Evolutionary conservation across 768 basidiomycete species (phyloP).

Genomic region (Leccinum arenicola): DNA sequence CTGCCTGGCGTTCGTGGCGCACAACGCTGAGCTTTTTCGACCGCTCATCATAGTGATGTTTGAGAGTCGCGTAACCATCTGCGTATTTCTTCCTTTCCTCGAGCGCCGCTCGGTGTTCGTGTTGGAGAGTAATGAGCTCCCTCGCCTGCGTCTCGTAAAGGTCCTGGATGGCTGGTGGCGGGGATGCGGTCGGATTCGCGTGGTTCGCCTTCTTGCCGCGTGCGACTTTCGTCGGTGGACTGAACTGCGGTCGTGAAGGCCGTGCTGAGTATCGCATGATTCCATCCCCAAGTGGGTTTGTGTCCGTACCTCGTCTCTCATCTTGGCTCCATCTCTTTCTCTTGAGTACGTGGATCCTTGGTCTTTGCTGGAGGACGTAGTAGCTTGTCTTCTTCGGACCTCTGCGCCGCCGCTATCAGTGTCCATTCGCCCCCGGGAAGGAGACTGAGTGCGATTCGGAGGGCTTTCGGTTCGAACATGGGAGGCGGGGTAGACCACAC

Average conservation of each 20-base stretch:
- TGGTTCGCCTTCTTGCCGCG: neutral
- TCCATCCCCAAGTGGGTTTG: no score
- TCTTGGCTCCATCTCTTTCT: neutral
- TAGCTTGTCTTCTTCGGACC: neutral
- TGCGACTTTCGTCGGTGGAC: neutral
- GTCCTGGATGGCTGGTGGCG: neutral
- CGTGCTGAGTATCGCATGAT: neutral
- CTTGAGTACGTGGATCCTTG: neutral
- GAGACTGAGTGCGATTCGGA: neutral
- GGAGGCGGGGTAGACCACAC: neutral
- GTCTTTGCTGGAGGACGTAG: neutral
- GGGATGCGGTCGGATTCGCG: neutral
- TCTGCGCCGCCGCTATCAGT: neutral
- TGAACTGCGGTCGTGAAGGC: neutral
- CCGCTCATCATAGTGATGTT: conserved; percentile 8
- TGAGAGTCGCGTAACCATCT: neutral
- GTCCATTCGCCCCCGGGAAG: neutral
- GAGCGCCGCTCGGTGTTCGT: neutral
- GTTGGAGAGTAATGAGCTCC: conserved; percentile 8
- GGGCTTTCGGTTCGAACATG: neutral
- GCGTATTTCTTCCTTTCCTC: conserved; percentile 10
- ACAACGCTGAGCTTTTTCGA: neutral
- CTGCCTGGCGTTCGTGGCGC: conserved; percentile 8
- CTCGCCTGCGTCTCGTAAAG: conserved; percentile 3
- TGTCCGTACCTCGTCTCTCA: conserved; percentile 8